Conservation (phyloP, 306 rosid genomes). For the Crotalaria pallida region DNA sequence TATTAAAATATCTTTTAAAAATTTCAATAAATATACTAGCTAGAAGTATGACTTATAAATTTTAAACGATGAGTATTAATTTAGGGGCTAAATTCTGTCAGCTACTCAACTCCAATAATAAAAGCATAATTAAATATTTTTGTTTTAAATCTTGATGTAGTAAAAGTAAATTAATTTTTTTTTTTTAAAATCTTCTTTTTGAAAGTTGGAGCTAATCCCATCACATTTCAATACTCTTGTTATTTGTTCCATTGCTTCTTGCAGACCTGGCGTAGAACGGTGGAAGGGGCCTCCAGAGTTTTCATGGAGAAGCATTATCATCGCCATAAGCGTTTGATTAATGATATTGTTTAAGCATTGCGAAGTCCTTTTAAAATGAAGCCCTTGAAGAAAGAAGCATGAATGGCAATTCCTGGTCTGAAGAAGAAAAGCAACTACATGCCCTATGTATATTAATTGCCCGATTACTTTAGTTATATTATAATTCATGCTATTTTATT, state of each 20-base stretch:
- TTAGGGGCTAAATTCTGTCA: too few relatives aligned
- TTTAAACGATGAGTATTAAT: too few relatives aligned
- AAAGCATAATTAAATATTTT: too few relatives aligned
- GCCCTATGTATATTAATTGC: conserved; percentile 17
- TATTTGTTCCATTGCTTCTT: neutral
- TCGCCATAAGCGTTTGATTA: conserved; percentile 73
- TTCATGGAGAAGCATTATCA: conserved; percentile 83
- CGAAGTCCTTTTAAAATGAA: neutral
- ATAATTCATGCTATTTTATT: neutral
- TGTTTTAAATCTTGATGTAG: too few relatives aligned
- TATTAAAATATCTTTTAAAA: too few relatives aligned
- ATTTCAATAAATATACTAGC: too few relatives aligned
- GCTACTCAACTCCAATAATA: too few relatives aligned
- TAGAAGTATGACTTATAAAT: too few relatives aligned
- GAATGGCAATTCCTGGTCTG: neutral
- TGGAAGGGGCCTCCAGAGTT: conserved; percentile 77
- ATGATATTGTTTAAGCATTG: conserved; percentile 50
- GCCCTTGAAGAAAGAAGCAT: neutral
- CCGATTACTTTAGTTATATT: neutral
- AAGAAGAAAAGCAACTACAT: neutral
- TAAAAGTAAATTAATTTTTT: too few relatives aligned
- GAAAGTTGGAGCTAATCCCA: too few relatives aligned
- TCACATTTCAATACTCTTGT: neutral
- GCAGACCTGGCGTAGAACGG: conserved; percentile 84
- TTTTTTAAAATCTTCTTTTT: too few relatives aligned